A percentile compares a stretch with the other conserved stretches of the same genome.
phyloP scores from a whole-genome alignment of 176 grass and related monocot species.

The barley (Hordeum vulgare) region DNA sequence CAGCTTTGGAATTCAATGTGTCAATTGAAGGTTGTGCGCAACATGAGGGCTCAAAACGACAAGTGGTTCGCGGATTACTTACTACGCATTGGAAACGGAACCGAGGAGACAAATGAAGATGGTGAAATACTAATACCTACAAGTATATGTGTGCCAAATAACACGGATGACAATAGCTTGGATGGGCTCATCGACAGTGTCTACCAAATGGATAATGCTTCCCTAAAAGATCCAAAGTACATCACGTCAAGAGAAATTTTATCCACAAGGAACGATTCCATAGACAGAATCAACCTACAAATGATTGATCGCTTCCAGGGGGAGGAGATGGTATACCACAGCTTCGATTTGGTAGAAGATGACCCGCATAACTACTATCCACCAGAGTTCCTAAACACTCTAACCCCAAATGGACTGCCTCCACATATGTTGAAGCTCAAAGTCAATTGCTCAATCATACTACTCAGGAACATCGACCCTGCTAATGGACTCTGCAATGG shows the following conservation, averaged over 20 bases:
- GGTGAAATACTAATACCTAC: background rate
- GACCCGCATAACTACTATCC: background rate
- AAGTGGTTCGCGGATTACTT: background rate
- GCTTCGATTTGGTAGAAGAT: background rate
- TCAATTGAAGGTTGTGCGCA: background rate
- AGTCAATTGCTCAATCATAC: background rate
- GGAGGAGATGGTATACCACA: background rate
- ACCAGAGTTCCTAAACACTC: background rate
- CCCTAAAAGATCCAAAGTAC: no score
- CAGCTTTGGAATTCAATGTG: background rate
- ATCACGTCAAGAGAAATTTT: no score
- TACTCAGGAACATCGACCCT: no score
- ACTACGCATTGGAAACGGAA: background rate
- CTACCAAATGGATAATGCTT: no score
- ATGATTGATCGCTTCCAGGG: background rate
- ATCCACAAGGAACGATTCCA: background rate
- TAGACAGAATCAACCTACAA: background rate
- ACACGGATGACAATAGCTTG: background rate
- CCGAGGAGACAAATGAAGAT: background rate
- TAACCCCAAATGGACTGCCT: background rate
- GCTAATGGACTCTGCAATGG: background rate
- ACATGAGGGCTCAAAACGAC: background rate
- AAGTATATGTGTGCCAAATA: background rate
- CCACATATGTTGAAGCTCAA: background rate
- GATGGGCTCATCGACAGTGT: background rate